Evolutionary conservation across 176 grass and related monocot genomes (phyloP).

Genomic region (Rhynchospora breviuscula): DNA sequence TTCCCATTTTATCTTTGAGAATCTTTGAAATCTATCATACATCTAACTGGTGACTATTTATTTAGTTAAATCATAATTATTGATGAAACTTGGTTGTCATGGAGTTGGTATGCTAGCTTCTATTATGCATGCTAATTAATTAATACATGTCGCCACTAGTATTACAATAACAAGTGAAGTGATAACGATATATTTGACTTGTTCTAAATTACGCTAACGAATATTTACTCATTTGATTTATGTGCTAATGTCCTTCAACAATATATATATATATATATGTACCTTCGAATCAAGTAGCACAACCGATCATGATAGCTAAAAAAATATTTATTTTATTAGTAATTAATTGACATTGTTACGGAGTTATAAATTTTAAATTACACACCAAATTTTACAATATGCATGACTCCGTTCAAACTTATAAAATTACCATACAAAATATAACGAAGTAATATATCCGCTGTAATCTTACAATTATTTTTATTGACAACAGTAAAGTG

Average conservation of each 20-base stretch:
- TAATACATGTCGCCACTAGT: neutral
- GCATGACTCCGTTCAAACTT: too few species aligned
- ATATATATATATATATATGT: neutral
- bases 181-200: neutral
- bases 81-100: neutral
- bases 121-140: neutral
- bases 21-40: neutral
- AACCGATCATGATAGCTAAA: too few species aligned
- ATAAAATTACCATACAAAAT: too few species aligned
- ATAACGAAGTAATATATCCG: too few species aligned
- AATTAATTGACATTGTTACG: too few species aligned
- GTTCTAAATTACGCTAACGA: neutral
- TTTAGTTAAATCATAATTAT: neutral
- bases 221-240: neutral
- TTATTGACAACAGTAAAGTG: too few species aligned
- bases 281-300: too few species aligned
- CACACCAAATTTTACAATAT: too few species aligned
- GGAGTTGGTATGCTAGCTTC: slow-evolving; percentile 5
- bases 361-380: too few species aligned
- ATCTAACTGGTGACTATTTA: neutral
- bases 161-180: neutral
- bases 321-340: too few species aligned
- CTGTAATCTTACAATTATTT: too few species aligned
- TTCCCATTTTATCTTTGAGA: neutral
- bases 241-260: neutral